Base-by-base conservation (phyloP, 331 rosid genomes). In the Prunus yedoensis region DNA sequence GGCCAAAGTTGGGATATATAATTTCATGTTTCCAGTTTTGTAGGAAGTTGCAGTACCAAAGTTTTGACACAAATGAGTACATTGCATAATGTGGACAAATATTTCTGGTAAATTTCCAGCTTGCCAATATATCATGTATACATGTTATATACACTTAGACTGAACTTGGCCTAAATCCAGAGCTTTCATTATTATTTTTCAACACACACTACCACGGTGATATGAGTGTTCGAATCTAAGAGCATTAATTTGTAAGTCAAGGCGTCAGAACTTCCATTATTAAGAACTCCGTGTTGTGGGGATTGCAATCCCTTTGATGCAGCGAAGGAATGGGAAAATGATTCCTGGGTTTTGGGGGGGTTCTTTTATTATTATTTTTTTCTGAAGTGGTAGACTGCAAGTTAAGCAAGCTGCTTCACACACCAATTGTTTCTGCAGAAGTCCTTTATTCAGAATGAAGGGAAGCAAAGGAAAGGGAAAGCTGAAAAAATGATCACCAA, bases 341-440 rank as follows among this genome's bases (percentile, higher is more conserved):
- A 49, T 7, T 25, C 18, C 16, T 45, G 1, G 30, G 23, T 43
- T 23, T 53, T 15, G 0, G 14, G 27, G 35, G 30, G 49, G 25
- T 10, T 2, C 10, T 52, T 17, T 52, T 52, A 4, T 52, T 52
- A 15, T 17, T 16, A 2, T 52, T 47, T 10, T 75, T 25, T 52
- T 45, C 72, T 74, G 61, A 1, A 17, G 82, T 41, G 73, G 77
- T 77, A 18, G 78, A 83, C 87, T 66, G 75, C 79, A 75, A 85
- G 91, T 58, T 74, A 81, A 85, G 89, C 89, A 78, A 85, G 62
- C 84, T 47, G 65, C 58, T 25, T 10, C 75, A 69, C 54, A 78
- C 68, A 71, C 64, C 77, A 71, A 62, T 60, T 62, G 71, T 74
- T 32, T 67, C 18, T 59, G 72, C 66, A 51, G 77, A 23, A 23